A percentile compares a stretch with the other conserved stretches of the same genome.
Conservation (phyloP, 2,329 filamentous ascomycete species). For the Apiospora rasikravindrae region DNA sequence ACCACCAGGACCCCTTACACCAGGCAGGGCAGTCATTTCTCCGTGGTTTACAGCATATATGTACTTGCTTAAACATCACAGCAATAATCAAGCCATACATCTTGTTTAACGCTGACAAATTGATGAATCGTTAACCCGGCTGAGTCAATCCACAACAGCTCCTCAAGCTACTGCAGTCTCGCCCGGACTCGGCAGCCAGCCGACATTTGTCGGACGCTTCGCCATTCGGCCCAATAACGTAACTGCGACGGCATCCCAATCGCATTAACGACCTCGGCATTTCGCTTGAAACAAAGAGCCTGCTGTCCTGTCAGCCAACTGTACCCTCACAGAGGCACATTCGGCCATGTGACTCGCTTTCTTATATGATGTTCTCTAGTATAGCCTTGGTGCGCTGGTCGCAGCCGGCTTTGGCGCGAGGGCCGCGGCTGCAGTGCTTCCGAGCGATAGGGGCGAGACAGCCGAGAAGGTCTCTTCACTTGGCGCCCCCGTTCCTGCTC, state of each 20-base stretch:
- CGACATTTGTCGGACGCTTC: background rate
- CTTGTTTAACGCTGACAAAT: background rate
- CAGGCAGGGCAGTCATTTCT: background rate
- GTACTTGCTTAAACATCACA: conserved; percentile 3
- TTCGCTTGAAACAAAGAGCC: background rate
- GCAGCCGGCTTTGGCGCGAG: background rate
- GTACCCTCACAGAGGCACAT: too few relatives aligned
- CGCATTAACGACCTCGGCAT: background rate
- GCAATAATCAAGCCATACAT: background rate
- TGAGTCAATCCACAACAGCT: background rate
- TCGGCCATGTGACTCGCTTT: background rate
- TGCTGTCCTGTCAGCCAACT: background rate
- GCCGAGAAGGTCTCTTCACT: conserved; percentile 46
- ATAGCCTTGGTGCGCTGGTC: background rate
- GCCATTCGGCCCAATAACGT: background rate
- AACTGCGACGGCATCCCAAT: background rate
- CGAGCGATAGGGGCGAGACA: background rate
- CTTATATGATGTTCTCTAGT: background rate
- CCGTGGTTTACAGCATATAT: background rate
- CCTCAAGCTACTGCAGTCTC: background rate
- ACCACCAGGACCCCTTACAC: background rate
- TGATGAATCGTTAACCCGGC: background rate
- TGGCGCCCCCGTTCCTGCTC: conserved; percentile 71
- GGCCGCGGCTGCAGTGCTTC: background rate
- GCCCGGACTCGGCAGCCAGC: background rate